phyloP scores from a whole-genome alignment of 2,329 filamentous ascomycete genomes.

The Botrytis deweyae region DNA sequence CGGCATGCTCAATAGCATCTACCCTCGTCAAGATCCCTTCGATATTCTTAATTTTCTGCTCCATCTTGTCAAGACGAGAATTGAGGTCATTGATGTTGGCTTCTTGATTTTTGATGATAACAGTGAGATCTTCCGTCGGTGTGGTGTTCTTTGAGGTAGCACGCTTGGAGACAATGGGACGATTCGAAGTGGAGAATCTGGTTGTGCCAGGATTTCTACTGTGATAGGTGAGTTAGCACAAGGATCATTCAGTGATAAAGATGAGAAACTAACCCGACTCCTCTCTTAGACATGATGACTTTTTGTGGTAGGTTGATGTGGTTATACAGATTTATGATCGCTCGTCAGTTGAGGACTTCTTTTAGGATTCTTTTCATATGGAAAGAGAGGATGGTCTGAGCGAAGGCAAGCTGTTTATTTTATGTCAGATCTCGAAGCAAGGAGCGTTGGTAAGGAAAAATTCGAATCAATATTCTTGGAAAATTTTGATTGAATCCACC shows the following conservation, averaged over 20 bases:
- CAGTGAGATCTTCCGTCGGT: neutral
- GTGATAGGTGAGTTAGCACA: neutral
- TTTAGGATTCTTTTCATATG: neutral
- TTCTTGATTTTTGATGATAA: neutral
- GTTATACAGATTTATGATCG: neutral
- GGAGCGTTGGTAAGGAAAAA: accelerated
- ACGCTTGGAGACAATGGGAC: neutral
- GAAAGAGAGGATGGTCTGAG: neutral
- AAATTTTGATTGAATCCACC: neutral
- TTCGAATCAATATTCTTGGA: neutral
- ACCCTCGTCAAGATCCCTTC: neutral
- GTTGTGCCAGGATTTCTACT: neutral
- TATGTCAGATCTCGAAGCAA: neutral
- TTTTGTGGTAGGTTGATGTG: neutral
- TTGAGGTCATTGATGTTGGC: neutral
- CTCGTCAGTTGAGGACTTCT: neutral
- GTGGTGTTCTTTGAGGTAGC: neutral
- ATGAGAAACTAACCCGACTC: neutral
- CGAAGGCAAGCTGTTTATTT: accelerated
- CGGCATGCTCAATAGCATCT: neutral
- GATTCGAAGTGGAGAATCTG: neutral
- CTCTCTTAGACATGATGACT: too few relatives aligned
- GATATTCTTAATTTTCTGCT: neutral
- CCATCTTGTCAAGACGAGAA: neutral
- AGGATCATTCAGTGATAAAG: too few relatives aligned